Evolutionary conservation across 2,329 filamentous ascomycete genomes (phyloP), one percentile per base, ranked within the genome.

Genomic region (Diaporthe amygdali): DNA sequence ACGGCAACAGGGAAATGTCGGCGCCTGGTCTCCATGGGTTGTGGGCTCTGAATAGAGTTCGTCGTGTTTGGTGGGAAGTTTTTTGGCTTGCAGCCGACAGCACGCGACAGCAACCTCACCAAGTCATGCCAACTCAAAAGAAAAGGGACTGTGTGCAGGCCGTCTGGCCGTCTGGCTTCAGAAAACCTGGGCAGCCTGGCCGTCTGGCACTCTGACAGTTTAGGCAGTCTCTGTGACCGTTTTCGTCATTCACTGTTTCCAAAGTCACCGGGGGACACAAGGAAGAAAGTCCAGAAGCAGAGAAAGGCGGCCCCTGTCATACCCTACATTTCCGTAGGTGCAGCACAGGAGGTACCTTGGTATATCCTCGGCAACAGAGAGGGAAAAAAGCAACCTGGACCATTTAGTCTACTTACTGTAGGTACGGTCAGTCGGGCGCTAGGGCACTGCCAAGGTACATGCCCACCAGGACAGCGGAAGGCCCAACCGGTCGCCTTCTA

Each of bases 11-110:
- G 59, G 41, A 63, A 64, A 64, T 64, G 59, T 64, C 25, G 47
- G 59, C 59, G 47, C 41, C 59, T 64, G 59, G 59, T 64, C 59
- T 64, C 59, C 59, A 37, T 64, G 59, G 59, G 30, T 37, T 49
- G 59, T 64, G 59, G 59, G 30, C 59, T 64, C 59, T 47, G 44
- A 32, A 64, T 49, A 64, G n/a, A 64, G 59, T 64, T 64, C 59
- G 44, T 49, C 59, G 41, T 37, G n/a, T 49, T 49, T 59, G 34
- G 59, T 49, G 44, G 30, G 44, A 64, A 64, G 14, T 47, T 64
- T 46, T 61, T 64, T 34, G 7, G 12, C 30, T 49, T 37, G 59
- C 44, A 63, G 59, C 41, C 27, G 30, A 44, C 30, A 49, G 59
- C 59, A 64, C 44, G 59, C 59, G 59, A 64, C 59, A 34, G 20